phyloP scores from a whole-genome alignment of 306 rosid genomes.

The Sphenostylis stenocarpa region DNA sequence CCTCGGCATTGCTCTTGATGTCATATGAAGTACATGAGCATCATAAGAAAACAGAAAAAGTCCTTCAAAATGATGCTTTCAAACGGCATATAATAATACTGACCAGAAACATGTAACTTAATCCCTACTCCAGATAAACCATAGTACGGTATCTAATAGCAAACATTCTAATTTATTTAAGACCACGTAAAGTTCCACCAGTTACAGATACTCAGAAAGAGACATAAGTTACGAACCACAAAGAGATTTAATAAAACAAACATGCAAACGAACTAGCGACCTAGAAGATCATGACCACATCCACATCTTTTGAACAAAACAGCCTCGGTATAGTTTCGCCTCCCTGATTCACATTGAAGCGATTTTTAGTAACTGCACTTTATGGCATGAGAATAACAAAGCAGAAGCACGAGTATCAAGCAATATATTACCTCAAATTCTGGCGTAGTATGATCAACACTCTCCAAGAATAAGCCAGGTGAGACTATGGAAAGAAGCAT shows the following conservation, averaged over 20 bases:
- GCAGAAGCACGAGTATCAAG: background rate
- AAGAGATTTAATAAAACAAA: background rate
- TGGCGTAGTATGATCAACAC: conserved; percentile 37
- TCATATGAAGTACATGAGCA: background rate
- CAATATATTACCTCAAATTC: conserved; percentile 41
- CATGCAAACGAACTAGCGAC: conserved; percentile 10
- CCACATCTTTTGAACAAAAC: conserved; percentile 6
- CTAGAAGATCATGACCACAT: conserved; percentile 21
- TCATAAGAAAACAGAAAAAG: background rate
- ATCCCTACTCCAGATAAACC: conserved; percentile 2
- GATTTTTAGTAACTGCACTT: conserved; percentile 14
- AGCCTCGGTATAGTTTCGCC: conserved; percentile 23
- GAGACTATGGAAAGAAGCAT: conserved; percentile 26
- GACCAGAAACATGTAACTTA: conserved; percentile 3
- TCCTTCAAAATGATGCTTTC: background rate
- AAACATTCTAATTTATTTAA: background rate
- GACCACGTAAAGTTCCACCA: conserved; percentile 18
- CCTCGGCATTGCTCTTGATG: too few relatives aligned
- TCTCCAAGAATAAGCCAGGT: conserved; percentile 33
- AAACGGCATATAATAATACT: background rate
- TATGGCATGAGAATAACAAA: background rate
- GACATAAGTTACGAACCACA: background rate
- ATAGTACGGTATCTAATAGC: background rate
- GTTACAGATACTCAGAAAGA: background rate
- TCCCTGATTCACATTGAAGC: conserved; percentile 42